phyloP scores from a whole-genome alignment of 768 basidiomycete species.

The Hortiboletus campestris region DNA sequence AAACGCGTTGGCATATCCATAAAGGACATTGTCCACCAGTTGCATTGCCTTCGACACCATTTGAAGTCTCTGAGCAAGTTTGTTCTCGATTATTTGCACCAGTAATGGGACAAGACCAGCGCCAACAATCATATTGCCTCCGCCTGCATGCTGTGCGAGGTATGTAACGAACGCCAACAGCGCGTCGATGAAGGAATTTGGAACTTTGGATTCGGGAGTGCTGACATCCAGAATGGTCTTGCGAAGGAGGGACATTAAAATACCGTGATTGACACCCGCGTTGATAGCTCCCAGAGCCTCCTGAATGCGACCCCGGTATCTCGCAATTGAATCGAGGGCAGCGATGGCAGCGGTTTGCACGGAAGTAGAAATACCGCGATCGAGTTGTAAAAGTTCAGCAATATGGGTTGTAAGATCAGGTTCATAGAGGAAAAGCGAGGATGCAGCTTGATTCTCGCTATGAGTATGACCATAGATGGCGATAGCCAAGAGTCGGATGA shows the following conservation, averaged over 20 bases:
- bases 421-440: constrained; percentile 89
- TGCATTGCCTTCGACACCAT: constrained; percentile 90
- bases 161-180: constrained; percentile 84
- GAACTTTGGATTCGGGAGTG: constrained; percentile 60
- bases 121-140: constrained; percentile 91
- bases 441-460: constrained; percentile 71
- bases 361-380: constrained; percentile 62
- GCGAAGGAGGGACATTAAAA: constrained; percentile 85
- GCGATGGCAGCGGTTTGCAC: constrained; percentile 85
- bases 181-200: constrained; percentile 79
- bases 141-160: constrained; percentile 79
- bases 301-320: constrained; percentile 78
- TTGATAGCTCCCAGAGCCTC: constrained; percentile 91
- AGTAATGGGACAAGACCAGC: constrained; percentile 89
- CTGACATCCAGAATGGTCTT: constrained; percentile 75
- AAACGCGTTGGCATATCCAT: constrained; percentile 85
- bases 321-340: constrained; percentile 85
- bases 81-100: constrained; percentile 85
- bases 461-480: constrained; percentile 91
- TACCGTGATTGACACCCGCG: constrained; percentile 94
- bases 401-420: constrained; percentile 88
- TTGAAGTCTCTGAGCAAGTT: constrained; percentile 60
- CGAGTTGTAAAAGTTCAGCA: constrained; percentile 85
- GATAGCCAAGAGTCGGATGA: constrained; percentile 80
- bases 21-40: constrained; percentile 88